Conservation (phyloP, 1,139 yeast species). For the Blastobotrys serpentis region DNA sequence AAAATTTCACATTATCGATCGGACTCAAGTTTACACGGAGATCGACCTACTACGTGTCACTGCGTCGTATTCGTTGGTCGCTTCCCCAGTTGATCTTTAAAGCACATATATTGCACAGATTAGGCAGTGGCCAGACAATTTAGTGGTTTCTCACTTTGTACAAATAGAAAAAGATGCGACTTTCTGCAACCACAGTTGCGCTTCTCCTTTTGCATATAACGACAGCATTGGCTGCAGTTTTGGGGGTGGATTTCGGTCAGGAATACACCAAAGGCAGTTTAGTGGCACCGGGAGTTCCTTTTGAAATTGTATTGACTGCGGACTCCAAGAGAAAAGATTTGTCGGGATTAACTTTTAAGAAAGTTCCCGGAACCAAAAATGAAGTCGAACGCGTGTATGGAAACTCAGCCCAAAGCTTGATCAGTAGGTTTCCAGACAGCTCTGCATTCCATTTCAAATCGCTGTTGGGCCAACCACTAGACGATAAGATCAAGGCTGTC, state of each 20-base stretch:
- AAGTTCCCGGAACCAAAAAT: constrained; percentile 36
- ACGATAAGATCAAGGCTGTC: constrained; percentile 41
- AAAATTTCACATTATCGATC: too few species aligned
- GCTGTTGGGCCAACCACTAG: constrained; percentile 63
- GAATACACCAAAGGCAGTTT: constrained; percentile 84
- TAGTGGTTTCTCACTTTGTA: neutral
- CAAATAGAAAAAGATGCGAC: neutral
- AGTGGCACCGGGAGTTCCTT: constrained; percentile 86
- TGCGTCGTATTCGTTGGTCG: too few species aligned
- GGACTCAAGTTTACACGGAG: too few species aligned
- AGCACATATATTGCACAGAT: neutral
- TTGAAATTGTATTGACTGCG: constrained; percentile 82
- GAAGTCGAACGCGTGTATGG: constrained; percentile 78
- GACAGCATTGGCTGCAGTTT: constrained; percentile 49
- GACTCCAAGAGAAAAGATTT: constrained; percentile 91
- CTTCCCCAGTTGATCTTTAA: too few species aligned
- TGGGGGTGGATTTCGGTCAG: constrained; percentile 89
- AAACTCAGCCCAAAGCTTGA: constrained; percentile 65
- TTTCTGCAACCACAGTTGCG: neutral
- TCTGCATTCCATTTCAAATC: constrained; percentile 69
- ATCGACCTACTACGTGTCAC: too few species aligned
- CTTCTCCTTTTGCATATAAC: constrained; percentile 17
- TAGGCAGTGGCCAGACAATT: neutral
- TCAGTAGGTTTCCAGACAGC: constrained; percentile 70
- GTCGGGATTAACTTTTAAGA: constrained; percentile 69